These are phyloP conservation scores for Penicillium maclennaniae DNA, from an alignment of 495 filamentous ascomycete genomes.

Conservation along the genomic window DNA sequence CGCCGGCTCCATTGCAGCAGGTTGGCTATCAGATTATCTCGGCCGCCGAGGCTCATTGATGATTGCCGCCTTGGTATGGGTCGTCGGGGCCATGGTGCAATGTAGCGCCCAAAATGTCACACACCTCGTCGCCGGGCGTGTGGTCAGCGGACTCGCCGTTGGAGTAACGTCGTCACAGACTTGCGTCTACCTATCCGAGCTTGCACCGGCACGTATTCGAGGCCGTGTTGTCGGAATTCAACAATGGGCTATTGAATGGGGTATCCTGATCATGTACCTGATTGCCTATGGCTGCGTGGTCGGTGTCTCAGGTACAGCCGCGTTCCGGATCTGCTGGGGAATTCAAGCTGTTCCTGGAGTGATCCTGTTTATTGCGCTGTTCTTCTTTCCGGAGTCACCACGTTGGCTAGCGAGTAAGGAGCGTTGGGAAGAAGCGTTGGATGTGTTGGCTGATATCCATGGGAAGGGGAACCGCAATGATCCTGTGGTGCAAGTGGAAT, in stretches of 20 bases:
- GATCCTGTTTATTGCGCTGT: slow-evolving; percentile 58
- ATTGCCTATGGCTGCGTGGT: slow-evolving; percentile 59
- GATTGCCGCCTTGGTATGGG: slow-evolving; percentile 66
- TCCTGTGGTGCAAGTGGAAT: slow-evolving; percentile 67
- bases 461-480: slow-evolving; percentile 60
- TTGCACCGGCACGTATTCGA: slow-evolving; percentile 61
- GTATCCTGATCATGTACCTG: slow-evolving; percentile 60
- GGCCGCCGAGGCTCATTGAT: slow-evolving; percentile 63
- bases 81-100: slow-evolving; percentile 66
- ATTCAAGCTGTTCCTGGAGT: slow-evolving; percentile 67
- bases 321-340: slow-evolving; percentile 71
- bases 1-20: slow-evolving; percentile 59
- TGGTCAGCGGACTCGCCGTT: slow-evolving; percentile 69
- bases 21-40: slow-evolving; percentile 61
- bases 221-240: slow-evolving; percentile 72
- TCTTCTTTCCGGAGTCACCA: slow-evolving; percentile 69
- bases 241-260: slow-evolving; percentile 73
- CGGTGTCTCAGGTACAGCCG: slow-evolving; percentile 47
- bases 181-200: slow-evolving; percentile 77
- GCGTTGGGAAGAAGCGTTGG: slow-evolving; percentile 62
- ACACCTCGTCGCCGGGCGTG: slow-evolving; percentile 64
- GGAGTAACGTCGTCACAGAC: slow-evolving; percentile 75
- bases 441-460: slow-evolving; percentile 66
- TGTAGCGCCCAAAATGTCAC: slow-evolving; percentile 56
- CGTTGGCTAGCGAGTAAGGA: slow-evolving; percentile 70